A percentile compares a stretch with the other conserved stretches of the same genome.
Evolutionary conservation across 176 grass and related monocot species (phyloP).

Genomic region (Eleusine coracana): DNA sequence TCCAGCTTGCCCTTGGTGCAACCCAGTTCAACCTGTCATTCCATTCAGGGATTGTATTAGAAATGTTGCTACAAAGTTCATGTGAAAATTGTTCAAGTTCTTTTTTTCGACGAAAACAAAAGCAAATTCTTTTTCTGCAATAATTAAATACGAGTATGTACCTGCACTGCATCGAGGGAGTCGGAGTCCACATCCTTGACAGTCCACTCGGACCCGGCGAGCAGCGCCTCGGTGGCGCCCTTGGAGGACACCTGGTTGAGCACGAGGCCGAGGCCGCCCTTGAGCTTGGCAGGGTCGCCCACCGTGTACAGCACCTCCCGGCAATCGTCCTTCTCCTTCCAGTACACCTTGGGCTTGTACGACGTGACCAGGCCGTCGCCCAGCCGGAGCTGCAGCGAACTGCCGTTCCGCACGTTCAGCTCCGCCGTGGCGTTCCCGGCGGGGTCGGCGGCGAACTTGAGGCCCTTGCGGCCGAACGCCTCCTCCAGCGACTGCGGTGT

Average conservation of each 20-base stretch:
- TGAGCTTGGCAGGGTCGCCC: conserved; percentile 22
- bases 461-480: conserved; percentile 83
- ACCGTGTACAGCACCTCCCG: conserved; percentile 81
- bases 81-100: too few relatives aligned
- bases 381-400: conserved; percentile 72
- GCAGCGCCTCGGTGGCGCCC: conserved; percentile 30
- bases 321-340: conserved; percentile 93
- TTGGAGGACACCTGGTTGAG: conserved; percentile 59
- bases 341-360: conserved; percentile 88
- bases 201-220: conserved; percentile 59
- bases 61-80: too few relatives aligned
- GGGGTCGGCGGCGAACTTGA: conserved; percentile 64
- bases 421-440: conserved; percentile 57
- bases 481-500: conserved; percentile 70
- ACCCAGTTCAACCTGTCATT: conserved; percentile 71
- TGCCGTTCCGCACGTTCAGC: conserved; percentile 82
- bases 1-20: conserved; percentile 73
- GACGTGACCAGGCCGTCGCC: conserved; percentile 85
- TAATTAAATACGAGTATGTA: not conserved
- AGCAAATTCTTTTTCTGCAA: too few relatives aligned
- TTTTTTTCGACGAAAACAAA: too few relatives aligned
- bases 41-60: too few relatives aligned
- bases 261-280: conserved; percentile 79
- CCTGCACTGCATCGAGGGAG: conserved; percentile 89
- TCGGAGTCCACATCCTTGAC: conserved; percentile 82